Evolutionary conservation across 2,329 filamentous ascomycete genomes (phyloP).

Genomic region (Fusarium algeriense): DNA sequence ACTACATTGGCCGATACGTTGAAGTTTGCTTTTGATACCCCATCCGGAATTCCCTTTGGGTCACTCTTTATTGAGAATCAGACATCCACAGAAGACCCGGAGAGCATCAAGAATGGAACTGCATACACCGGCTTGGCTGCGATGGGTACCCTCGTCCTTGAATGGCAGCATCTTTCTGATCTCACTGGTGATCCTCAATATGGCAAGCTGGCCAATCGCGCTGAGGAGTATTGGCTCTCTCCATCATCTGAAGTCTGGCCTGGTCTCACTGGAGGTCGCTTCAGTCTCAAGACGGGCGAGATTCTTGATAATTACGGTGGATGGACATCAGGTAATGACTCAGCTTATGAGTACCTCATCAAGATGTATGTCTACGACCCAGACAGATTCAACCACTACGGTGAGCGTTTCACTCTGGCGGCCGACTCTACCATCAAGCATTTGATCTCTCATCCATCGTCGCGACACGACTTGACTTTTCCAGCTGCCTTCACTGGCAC

Average conservation of each 20-base stretch:
- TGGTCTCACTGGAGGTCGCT: conserved; percentile 16
- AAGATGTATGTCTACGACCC: conserved; percentile 76
- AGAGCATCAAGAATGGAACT: not conserved
- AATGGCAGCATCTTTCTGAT: conserved; percentile 24
- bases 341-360: conserved; percentile 70
- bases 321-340: conserved; percentile 72
- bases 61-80: conserved; percentile 15
- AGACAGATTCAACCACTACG: conserved; percentile 54
- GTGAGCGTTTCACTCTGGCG: conserved; percentile 61
- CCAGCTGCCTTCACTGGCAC: conserved; percentile 74
- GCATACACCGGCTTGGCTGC: not conserved
- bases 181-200: conserved; percentile 16
- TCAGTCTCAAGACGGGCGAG: conserved; percentile 42
- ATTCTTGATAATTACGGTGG: conserved; percentile 44
- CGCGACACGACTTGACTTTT: conserved; percentile 74
- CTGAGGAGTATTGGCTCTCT: conserved; percentile 14
- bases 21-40: conserved; percentile 20
- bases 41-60: conserved; percentile 1
- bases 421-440: conserved; percentile 55
- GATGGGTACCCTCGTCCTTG: conserved; percentile 19
- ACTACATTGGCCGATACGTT: conserved; percentile 72
- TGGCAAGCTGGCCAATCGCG: conserved; percentile 2
- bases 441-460: conserved; percentile 68
- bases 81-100: not conserved
- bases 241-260: conserved; percentile 23